Evolutionary conservation across 768 basidiomycete species (phyloP).

Genomic region (Tricholomella constricta): DNA sequence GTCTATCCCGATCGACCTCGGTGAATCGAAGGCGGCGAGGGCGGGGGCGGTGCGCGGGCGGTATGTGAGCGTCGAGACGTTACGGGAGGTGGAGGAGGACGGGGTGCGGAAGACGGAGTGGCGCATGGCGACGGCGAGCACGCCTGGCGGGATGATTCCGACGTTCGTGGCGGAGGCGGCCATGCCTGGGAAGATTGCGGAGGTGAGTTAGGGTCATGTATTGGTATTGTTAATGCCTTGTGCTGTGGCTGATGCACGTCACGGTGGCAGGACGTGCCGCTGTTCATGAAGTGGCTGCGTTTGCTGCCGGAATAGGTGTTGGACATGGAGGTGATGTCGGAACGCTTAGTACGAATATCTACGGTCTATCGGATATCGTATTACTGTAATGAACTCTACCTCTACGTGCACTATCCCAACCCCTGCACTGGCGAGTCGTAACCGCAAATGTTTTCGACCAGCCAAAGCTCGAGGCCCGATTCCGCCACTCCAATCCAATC

Average conservation of each 20-base stretch:
- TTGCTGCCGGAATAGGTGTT: conserved; percentile 23
- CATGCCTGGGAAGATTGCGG: conserved; percentile 63
- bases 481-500: too few species aligned
- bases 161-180: conserved; percentile 60
- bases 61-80: conserved; percentile 69
- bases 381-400: too few species aligned
- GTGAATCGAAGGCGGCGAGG: conserved; percentile 42
- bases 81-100: conserved; percentile 50
- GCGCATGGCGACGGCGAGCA: conserved; percentile 80
- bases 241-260: background rate
- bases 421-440: too few species aligned
- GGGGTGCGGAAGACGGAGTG: conserved; percentile 61
- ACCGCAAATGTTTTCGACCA: too few species aligned
- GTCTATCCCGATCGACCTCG: conserved; percentile 71
- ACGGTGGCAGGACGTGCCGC: conserved; percentile 67
- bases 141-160: conserved; percentile 70
- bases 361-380: too few species aligned
- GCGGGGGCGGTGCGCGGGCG: conserved; percentile 65
- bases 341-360: too few species aligned
- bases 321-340: too few species aligned
- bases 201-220: conserved; percentile 38
- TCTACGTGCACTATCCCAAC: too few species aligned
- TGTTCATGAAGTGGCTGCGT: conserved; percentile 70
- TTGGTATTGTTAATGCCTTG: background rate
- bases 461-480: too few species aligned